A percentile compares a stretch with the other conserved stretches of the same genome.
These are phyloP conservation scores for Solanum hybrid DNA, from an alignment of 305 asterid species.

Conservation along the genomic window DNA sequence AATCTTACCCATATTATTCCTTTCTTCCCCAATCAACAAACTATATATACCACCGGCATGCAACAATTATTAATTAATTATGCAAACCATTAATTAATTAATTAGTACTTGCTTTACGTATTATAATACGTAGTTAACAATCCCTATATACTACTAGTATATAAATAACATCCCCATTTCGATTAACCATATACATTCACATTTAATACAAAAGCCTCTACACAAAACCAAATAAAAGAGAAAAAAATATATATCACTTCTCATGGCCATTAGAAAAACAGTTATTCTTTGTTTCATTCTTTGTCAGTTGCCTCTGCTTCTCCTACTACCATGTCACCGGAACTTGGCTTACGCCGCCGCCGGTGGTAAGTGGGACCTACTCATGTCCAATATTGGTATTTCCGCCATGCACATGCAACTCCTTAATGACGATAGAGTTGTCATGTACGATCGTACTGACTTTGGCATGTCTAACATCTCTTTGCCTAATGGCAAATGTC, in stretches of 20 bases:
- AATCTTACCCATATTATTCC: background rate
- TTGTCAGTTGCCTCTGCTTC: background rate
- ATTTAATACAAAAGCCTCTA: background rate
- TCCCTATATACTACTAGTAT: background rate
- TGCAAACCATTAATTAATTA: background rate
- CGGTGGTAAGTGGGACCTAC: constrained; percentile 15
- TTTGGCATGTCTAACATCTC: constrained; percentile 13
- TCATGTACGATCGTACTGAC: constrained; percentile 15
- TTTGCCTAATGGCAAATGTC: constrained; percentile 8
- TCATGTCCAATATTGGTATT: constrained; percentile 13
- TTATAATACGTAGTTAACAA: background rate
- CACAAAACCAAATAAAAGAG: background rate
- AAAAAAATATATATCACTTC: background rate
- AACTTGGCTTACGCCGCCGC: constrained; percentile 10
- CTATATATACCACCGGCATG: background rate
- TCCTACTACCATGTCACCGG: background rate
- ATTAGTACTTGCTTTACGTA: background rate
- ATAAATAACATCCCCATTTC: background rate
- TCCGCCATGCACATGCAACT: constrained; percentile 24
- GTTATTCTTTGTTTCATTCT: background rate
- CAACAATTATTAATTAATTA: background rate
- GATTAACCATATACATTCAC: background rate
- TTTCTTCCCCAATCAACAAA: background rate
- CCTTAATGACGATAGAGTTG: constrained; percentile 7
- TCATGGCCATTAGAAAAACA: background rate